Evolutionary conservation across 2,329 filamentous ascomycete genomes (phyloP).

Genomic region (Fusarium sp.): DNA sequence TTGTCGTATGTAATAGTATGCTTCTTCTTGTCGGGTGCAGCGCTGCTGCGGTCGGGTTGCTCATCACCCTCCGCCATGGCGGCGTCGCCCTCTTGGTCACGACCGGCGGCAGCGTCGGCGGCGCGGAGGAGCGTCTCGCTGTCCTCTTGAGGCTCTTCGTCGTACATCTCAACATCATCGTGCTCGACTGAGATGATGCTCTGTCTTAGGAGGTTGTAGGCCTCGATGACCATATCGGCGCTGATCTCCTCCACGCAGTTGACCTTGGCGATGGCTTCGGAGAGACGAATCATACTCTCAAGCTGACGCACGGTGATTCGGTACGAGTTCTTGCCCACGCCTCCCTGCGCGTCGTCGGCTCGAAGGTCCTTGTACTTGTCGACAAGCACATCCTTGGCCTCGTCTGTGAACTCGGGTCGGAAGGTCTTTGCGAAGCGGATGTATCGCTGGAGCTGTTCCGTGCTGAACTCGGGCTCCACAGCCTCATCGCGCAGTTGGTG

Average conservation of each 20-base stretch:
- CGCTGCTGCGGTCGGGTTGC: slow-evolving; percentile 52
- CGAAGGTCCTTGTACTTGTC: slow-evolving; percentile 95
- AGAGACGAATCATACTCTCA: slow-evolving; percentile 93
- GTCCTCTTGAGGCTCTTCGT: slow-evolving; percentile 63
- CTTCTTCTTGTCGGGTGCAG: slow-evolving; percentile 59
- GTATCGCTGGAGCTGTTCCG: slow-evolving; percentile 95
- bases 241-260: slow-evolving; percentile 94
- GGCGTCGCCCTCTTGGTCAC: slow-evolving; percentile 58
- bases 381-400: slow-evolving; percentile 86
- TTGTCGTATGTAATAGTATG: slow-evolving; percentile 96
- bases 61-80: slow-evolving; percentile 52
- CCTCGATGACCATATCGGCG: slow-evolving; percentile 86
- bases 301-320: slow-evolving; percentile 96
- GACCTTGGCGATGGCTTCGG: slow-evolving; percentile 97
- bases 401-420: slow-evolving; percentile 88
- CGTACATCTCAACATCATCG: slow-evolving; percentile 94
- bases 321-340: slow-evolving; percentile 93
- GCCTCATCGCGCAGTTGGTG: slow-evolving; percentile 94
- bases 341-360: slow-evolving; percentile 91
- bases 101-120: slow-evolving; percentile 54
- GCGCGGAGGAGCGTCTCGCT: slow-evolving; percentile 56
- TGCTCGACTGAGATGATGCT: slow-evolving; percentile 98
- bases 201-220: slow-evolving; percentile 88
- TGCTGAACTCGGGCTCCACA: slow-evolving; percentile 91
- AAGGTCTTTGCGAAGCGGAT: slow-evolving; percentile 97